phyloP scores from a whole-genome alignment of 192 early-diverging fungal species.

The Podila verticillata region DNA sequence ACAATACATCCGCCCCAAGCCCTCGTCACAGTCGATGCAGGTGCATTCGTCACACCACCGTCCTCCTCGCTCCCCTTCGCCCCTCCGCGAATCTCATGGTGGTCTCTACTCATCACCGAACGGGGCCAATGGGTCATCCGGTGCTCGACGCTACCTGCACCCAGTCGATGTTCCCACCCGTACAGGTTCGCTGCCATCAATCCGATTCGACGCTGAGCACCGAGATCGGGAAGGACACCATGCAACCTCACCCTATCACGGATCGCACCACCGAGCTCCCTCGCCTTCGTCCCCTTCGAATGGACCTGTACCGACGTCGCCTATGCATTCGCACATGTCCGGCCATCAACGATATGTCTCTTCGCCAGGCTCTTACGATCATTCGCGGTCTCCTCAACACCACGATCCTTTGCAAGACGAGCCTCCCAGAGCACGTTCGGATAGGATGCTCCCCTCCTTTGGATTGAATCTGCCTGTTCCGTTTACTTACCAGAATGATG shows the following conservation, averaged over 20 bases:
- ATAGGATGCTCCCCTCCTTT: slow-evolving; percentile 46
- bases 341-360: slow-evolving; percentile 20
- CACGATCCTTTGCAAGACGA: slow-evolving; percentile 30
- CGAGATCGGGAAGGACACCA: slow-evolving; percentile 13
- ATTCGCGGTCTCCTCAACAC: slow-evolving; percentile 22
- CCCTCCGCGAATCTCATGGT: slow-evolving; percentile 34
- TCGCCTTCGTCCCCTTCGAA: slow-evolving; percentile 30
- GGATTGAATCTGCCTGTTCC: slow-evolving; percentile 42
- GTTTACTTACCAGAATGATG: slow-evolving; percentile 14
- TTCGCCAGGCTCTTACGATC: slow-evolving; percentile 37
- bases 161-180: slow-evolving; percentile 38
- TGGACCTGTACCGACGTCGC: slow-evolving; percentile 6
- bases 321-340: slow-evolving; percentile 22
- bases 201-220: slow-evolving; percentile 33
- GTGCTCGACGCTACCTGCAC: slow-evolving; percentile 30
- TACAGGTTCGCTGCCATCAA: slow-evolving; percentile 41
- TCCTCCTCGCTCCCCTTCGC: slow-evolving; percentile 33
- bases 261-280: slow-evolving; percentile 19
- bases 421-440: slow-evolving; percentile 19
- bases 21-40: slow-evolving; percentile 41
- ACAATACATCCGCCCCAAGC: slow-evolving; percentile 9
- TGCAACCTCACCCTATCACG: slow-evolving; percentile 11
- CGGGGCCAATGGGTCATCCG: slow-evolving; percentile 7
- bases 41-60: slow-evolving; percentile 19
- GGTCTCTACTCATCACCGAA: slow-evolving; percentile 14